These are phyloP conservation scores for Salix exigua DNA, from an alignment of 345 rosid species.

Conservation along the genomic window DNA sequence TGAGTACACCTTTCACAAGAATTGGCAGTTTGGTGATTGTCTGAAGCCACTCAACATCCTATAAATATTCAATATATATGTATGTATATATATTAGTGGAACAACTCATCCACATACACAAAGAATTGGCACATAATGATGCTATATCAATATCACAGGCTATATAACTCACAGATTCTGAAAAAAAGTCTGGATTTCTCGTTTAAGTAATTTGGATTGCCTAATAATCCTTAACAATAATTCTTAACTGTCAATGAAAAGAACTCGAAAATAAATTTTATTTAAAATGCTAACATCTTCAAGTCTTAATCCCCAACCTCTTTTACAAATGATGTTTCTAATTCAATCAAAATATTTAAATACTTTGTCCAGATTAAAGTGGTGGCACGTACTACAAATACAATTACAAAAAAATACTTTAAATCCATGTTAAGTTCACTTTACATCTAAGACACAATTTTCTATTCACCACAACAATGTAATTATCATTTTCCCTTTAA, in stretches of 20 bases:
- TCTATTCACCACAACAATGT: too few species aligned
- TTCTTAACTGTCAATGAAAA: background rate
- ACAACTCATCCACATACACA: background rate
- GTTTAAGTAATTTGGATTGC: background rate
- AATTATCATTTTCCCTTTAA: too few species aligned
- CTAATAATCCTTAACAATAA: background rate
- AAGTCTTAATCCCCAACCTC: background rate
- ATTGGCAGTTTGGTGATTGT: constrained; percentile 85
- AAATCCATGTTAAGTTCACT: too few species aligned
- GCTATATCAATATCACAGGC: background rate
- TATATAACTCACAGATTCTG: background rate
- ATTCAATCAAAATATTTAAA: background rate
- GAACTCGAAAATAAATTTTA: background rate
- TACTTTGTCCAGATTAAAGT: background rate
- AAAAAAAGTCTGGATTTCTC: background rate
- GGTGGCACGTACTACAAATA: background rate
- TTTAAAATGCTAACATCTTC: background rate
- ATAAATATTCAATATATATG: background rate
- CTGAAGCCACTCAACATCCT: constrained; percentile 92
- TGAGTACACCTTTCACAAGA: constrained; percentile 85
- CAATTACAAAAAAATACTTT: too few species aligned
- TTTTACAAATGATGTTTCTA: background rate
- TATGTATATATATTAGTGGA: background rate
- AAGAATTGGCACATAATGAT: background rate
- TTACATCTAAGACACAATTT: too few species aligned